Evolutionary conservation across 768 basidiomycete genomes (phyloP), one percentile per base, ranked within the genome.

Genomic region (Kwoniella heveanensis): DNA sequence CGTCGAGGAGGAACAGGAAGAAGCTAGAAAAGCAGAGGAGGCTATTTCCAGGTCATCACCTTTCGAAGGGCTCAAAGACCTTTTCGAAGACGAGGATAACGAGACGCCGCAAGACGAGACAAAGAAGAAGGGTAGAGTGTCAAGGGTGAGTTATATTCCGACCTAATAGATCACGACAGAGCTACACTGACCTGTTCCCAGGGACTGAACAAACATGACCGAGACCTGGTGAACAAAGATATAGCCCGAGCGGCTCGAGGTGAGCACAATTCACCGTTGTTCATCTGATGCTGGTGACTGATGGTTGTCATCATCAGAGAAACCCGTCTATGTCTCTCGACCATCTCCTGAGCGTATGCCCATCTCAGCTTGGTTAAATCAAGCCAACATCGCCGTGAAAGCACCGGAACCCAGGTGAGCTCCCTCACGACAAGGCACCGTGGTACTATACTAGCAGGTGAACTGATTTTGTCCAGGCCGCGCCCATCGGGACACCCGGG

Each of bases 191-290:
- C 27, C 13, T 2, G 9, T 19, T n/a, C n/a, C 15, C 25, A 73
- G 69, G 50, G 69, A 24, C 46, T 69, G 29, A 74, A 65, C 51
- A 69, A 69, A 62, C 66, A 65, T 32, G 72, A 74, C 5, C 24
- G 27, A 13, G 50, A 62, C 39, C 54, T 57, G 30, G 57, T 66
- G 55, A 39, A 59, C 37, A 65, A 62, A 22, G 72, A 74, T 46
- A 61, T 71, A 25, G 67, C 62, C 29, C 47, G 67, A 22, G 68
- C 68, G 10, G 50, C 60, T 12, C 50, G 66, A 61, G 60, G 69
- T 67, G 26, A 36, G 69, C 66, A n/a, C n/a, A n/a, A n/a, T n/a
- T n/a, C n/a, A n/a, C n/a, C n/a, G n/a, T n/a, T n/a, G n/a, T n/a
- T n/a, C n/a, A n/a, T n/a, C n/a, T n/a, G n/a, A 32, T 6, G 32